Evolutionary conservation across 129 eudicot genomes (phyloP), one percentile per base, ranked within the genome.

Genomic region (Escallonia herrerae): DNA sequence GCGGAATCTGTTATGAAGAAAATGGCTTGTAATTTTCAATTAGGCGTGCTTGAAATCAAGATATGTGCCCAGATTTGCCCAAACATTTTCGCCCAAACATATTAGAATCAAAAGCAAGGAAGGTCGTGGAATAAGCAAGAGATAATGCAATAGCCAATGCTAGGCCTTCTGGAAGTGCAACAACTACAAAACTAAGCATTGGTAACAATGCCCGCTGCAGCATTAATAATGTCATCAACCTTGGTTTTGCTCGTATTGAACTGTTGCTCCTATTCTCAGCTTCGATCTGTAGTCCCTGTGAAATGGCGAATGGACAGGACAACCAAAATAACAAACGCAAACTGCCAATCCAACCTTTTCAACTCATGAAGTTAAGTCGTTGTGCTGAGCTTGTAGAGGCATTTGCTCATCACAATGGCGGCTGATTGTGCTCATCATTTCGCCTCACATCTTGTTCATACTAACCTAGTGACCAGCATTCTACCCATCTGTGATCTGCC

Each of bases 401-500:
- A 84, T 77, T 49, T 68, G 49, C 56, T 77, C 82, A 40, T 66
- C 43, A 4, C 66, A 52, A 62, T 80, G 74, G 0, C 64, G 66
- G 50, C 64, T 65, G 1, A 70, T 70, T 2, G 77, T 56, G 66
- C 80, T 73, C 84, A 76, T 79, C 82, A 80, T 76, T 48, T 76
- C 71, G 10, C 89, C 89, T 85, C 85, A 22, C 33, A 22, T 42
- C 2, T 85, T 76, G 76, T 81, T 76, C 79, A 73, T 72, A 11
- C 86, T 82, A 47, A 83, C 83, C 4, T 74, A 8, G 77, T 74
- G 1, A 76, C 89, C 4, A 83, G 73, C 82, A 83, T 80, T 42
- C 50, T 66, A 53, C 13, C 90, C 90, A 56, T 80, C 76, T n/a
- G n/a, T n/a, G n/a, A n/a, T n/a, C n/a, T 3, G 86, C 86, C 41